Evolutionary conservation across 495 filamentous ascomycete species (phyloP).

Genomic region (Paragyromitra xinjiangensis): DNA sequence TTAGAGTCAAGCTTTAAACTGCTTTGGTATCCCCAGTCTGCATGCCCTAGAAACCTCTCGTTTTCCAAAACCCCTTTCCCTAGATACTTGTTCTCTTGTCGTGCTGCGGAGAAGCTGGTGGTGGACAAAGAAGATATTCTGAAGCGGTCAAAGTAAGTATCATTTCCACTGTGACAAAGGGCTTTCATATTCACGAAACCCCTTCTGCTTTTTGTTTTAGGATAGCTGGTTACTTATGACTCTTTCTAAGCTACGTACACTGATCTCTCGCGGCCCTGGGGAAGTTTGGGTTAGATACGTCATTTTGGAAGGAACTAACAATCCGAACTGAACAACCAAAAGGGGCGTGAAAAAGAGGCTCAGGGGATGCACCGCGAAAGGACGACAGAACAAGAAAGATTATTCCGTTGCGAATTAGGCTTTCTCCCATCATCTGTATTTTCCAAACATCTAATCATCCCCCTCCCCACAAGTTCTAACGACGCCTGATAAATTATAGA

Average conservation of each 20-base stretch:
- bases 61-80: neutral
- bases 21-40: no score
- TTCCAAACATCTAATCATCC: conserved; percentile 5
- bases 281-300: conserved; percentile 4
- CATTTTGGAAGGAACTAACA: conserved; percentile 13
- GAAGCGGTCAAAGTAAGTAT: conserved; percentile 39
- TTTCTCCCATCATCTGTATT: neutral
- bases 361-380: neutral
- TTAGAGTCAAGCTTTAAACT: neutral
- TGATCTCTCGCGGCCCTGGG: neutral
- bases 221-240: conserved; percentile 10
- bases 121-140: conserved; percentile 37
- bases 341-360: neutral
- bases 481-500: neutral
- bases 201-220: conserved; percentile 20
- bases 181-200: conserved; percentile 17
- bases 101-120: conserved; percentile 7
- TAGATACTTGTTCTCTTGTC: neutral
- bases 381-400: neutral
- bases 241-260: neutral
- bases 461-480: neutral
- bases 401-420: neutral
- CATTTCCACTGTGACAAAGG: conserved; percentile 35
- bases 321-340: neutral
- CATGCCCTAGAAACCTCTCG: conserved; percentile 23